Evolutionary conservation across 768 basidiomycete genomes (phyloP).

Genomic region (Vishniacozyma victoriae): DNA sequence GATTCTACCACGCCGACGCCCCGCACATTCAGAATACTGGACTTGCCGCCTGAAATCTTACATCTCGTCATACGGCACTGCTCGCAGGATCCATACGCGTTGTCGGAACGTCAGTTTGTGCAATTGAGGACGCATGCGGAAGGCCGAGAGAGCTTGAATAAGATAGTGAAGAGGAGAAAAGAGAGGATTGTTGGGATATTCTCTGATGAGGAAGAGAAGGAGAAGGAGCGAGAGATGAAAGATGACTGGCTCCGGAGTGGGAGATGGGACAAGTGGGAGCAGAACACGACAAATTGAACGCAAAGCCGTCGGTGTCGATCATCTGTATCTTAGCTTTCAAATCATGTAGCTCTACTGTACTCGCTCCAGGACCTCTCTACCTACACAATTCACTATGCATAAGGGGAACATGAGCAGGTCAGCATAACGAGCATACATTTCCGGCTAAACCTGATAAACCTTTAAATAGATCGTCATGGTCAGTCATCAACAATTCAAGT

Average conservation of each 20-base stretch:
- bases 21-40: constrained; percentile 20
- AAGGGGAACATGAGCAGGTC: no score
- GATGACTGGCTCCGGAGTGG: constrained; percentile 26
- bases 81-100: constrained; percentile 22
- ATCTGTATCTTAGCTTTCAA: no score
- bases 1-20: background rate
- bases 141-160: constrained; percentile 11
- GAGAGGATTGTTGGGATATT: constrained; percentile 8
- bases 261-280: constrained; percentile 35
- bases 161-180: constrained; percentile 1
- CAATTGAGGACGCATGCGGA: constrained; percentile 16
- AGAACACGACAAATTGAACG: no score
- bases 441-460: no score
- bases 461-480: no score
- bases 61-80: constrained; percentile 24
- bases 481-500: no score
- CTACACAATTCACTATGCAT: no score
- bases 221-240: constrained; percentile 4
- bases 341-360: no score
- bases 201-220: constrained; percentile 1
- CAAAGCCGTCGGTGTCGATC: no score
- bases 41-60: constrained; percentile 30
- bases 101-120: constrained; percentile 24
- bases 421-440: no score
- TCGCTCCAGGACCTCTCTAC: no score